Conservation (phyloP, 2,329 filamentous ascomycete species). For the Annulohypoxylon truncatum region DNA sequence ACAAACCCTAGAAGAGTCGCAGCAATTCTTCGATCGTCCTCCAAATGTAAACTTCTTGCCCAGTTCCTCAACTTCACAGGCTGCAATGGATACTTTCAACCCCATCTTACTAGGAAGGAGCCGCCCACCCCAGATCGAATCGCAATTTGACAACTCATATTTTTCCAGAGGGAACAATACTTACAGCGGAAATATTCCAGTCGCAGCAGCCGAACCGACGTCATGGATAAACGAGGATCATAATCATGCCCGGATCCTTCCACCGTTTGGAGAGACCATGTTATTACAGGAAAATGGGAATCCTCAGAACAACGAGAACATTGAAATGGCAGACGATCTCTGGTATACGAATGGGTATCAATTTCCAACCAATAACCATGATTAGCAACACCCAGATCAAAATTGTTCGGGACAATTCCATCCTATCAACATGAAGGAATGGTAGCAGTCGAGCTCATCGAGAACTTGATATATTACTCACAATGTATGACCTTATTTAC, state of each 20-base stretch:
- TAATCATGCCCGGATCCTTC: background rate
- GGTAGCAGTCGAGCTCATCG: too few relatives aligned
- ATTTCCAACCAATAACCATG: background rate
- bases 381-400: background rate
- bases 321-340: background rate
- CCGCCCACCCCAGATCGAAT: background rate
- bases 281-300: background rate
- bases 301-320: background rate
- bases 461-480: too few relatives aligned
- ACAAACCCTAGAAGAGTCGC: background rate
- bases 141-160: background rate
- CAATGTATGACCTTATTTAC: too few relatives aligned
- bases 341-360: background rate
- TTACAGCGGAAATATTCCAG: background rate
- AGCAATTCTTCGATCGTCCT: too few relatives aligned
- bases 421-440: background rate
- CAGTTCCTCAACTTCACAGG: background rate
- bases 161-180: background rate
- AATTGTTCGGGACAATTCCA: background rate
- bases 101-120: background rate
- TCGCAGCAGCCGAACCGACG: background rate
- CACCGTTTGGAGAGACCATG: background rate
- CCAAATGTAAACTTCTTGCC: too few relatives aligned
- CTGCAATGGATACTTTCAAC: background rate
- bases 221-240: background rate